A percentile compares a stretch with the other conserved stretches of the same genome.
Conservation (phyloP, 2,329 filamentous ascomycete genomes). For the Aspergillus ustus region DNA sequence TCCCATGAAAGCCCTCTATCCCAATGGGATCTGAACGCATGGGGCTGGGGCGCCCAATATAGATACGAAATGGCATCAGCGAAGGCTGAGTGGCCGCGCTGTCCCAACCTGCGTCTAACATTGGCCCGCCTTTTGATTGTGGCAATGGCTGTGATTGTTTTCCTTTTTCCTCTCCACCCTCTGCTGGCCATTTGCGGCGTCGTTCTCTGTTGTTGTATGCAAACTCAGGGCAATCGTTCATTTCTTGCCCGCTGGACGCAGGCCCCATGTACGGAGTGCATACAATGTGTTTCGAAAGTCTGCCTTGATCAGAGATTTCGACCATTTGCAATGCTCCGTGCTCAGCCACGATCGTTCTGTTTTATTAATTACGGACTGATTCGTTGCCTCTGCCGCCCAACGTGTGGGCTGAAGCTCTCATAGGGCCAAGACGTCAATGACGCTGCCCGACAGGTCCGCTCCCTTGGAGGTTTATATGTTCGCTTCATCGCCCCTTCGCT, state of each 20-base stretch:
- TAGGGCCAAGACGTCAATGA: conserved; percentile 25
- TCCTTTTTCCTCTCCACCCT: conserved; percentile 1
- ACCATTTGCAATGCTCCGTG: conserved; percentile 20
- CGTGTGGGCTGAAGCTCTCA: conserved; percentile 25
- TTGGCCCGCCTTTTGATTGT: conserved; percentile 7
- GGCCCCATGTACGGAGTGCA: conserved; percentile 8
- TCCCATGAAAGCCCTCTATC: conserved; percentile 1
- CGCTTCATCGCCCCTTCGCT: conserved; percentile 10
- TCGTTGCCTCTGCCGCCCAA: conserved; percentile 31
- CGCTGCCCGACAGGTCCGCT: conserved; percentile 29
- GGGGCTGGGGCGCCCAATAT: conserved; percentile 20
- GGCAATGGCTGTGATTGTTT: conserved; percentile 9
- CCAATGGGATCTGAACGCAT: conserved; percentile 18
- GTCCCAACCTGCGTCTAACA: background rate
- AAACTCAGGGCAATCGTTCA: conserved; percentile 12
- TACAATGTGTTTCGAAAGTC: conserved; percentile 18
- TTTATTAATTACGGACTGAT: conserved; percentile 24
- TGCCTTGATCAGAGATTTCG: conserved; percentile 18
- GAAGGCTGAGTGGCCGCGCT: conserved; percentile 19
- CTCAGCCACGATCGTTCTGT: conserved; percentile 23
- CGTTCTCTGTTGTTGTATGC: conserved; percentile 6
- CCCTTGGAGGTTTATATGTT: conserved; percentile 24
- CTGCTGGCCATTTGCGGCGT: background rate
- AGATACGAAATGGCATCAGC: conserved; percentile 10
- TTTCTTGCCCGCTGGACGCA: background rate